Percentiles rank a stretch among this genome's conserved stretches.
Evolutionary conservation across 768 basidiomycete species (phyloP).

Genomic region (Tylopilus sp.): DNA sequence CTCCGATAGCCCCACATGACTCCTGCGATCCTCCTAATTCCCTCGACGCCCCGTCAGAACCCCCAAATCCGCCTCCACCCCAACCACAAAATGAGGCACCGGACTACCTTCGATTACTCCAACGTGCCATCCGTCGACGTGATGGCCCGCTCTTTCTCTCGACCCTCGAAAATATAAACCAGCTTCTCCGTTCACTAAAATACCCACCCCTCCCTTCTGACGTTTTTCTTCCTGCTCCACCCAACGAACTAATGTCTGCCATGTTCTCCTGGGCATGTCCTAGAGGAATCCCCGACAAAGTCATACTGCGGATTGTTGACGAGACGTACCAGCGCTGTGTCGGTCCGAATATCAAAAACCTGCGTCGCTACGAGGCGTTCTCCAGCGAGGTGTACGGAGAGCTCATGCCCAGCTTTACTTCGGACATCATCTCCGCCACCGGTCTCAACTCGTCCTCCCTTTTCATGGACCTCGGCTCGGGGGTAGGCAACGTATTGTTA

Average conservation of each 20-base stretch:
- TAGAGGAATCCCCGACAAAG: slow-evolving; percentile 56
- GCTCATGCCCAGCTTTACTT: slow-evolving; percentile 72
- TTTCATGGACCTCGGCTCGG: slow-evolving; percentile 83
- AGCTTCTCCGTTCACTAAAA: slow-evolving; percentile 59
- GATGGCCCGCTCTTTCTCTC: slow-evolving; percentile 72
- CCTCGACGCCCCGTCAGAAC: slow-evolving; percentile 28
- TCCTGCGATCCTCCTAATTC: slow-evolving; percentile 30
- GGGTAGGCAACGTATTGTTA: slow-evolving; percentile 81
- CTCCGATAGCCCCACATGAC: slow-evolving; percentile 31
- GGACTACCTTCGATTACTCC: slow-evolving; percentile 56
- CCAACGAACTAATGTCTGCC: slow-evolving; percentile 47
- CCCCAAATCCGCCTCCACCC: slow-evolving; percentile 19
- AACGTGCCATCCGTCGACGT: slow-evolving; percentile 63
- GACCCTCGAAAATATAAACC: slow-evolving; percentile 61
- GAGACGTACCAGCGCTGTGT: slow-evolving; percentile 94
- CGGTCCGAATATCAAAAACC: slow-evolving; percentile 79
- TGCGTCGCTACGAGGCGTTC: slow-evolving; percentile 81
- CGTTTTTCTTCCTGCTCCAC: slow-evolving; percentile 40
- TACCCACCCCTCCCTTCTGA: slow-evolving; percentile 57
- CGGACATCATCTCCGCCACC: slow-evolving; percentile 51
- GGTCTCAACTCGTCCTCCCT: slow-evolving; percentile 52
- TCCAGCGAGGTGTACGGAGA: slow-evolving; percentile 89
- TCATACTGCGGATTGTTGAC: slow-evolving; percentile 75
- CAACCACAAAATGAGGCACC: slow-evolving; percentile 17
- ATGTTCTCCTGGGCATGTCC: slow-evolving; percentile 42